These are phyloP conservation scores for Extremus antarcticus DNA, from an alignment of 495 filamentous ascomycete genomes.

Conservation along the genomic window DNA sequence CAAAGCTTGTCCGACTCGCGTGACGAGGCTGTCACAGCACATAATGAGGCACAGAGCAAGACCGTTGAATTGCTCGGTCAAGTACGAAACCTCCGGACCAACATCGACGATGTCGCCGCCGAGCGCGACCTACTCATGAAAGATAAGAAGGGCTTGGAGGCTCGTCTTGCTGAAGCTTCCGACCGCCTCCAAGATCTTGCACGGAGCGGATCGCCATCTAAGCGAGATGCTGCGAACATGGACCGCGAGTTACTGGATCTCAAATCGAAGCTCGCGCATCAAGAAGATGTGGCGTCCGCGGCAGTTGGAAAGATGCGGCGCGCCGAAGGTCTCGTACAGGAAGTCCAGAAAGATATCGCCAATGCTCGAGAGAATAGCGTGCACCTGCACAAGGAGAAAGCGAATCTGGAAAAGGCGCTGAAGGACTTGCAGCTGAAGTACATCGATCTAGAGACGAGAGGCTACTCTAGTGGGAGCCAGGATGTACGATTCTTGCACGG, in stretches of 20 bases:
- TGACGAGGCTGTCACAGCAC: conserved; percentile 83
- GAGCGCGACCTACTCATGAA: conserved; percentile 77
- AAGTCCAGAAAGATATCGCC: conserved; percentile 92
- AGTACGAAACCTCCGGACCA: conserved; percentile 70
- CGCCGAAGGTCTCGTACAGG: conserved; percentile 74
- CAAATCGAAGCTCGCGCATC: conserved; percentile 78
- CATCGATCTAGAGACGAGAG: conserved; percentile 92
- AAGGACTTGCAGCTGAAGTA: conserved; percentile 86
- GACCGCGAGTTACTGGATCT: conserved; percentile 85
- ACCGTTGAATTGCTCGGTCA: conserved; percentile 86
- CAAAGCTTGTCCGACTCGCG: conserved; percentile 81
- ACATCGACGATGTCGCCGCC: conserved; percentile 72
- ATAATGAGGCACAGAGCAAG: conserved; percentile 89
- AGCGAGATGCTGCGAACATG: conserved; percentile 82
- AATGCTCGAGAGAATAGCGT: conserved; percentile 75
- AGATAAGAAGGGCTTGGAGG: conserved; percentile 83
- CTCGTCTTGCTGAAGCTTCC: conserved; percentile 76
- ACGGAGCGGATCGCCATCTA: conserved; percentile 70
- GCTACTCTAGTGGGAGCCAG: conserved; percentile 84
- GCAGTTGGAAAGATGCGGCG: conserved; percentile 98
- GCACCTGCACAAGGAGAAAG: conserved; percentile 85
- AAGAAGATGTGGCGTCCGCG: conserved; percentile 85
- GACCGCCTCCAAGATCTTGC: conserved; percentile 79
- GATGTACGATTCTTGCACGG: conserved; percentile 93
- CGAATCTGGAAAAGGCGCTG: conserved; percentile 73